Percentiles rank a stretch among this genome's conserved stretches.
Evolutionary conservation across 371 early-diverging fungal species (phyloP).

Genomic region (Haplosporangium sp.): DNA sequence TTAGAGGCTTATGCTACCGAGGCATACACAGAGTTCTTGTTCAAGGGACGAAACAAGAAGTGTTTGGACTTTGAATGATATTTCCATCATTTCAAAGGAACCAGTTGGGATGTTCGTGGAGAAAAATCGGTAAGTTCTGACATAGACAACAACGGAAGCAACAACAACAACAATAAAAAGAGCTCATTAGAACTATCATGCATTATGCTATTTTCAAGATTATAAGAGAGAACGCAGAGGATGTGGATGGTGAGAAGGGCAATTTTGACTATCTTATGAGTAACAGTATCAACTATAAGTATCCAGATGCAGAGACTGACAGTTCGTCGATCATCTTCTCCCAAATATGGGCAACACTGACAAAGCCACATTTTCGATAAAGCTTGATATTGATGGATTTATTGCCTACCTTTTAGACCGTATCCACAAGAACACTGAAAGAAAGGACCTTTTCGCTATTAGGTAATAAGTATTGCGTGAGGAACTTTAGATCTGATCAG

Average conservation of each 20-base stretch:
- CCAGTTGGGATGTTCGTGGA: constrained; percentile 52
- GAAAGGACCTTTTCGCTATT: constrained; percentile 54
- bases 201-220: constrained; percentile 57
- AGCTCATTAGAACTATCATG: not conserved
- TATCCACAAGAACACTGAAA: constrained; percentile 33
- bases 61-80: constrained; percentile 58
- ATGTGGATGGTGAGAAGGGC: constrained; percentile 59
- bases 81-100: constrained; percentile 57
- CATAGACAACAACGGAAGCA: too few relatives aligned
- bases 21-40: constrained; percentile 58
- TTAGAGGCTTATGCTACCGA: constrained; percentile 54
- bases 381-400: constrained; percentile 55
- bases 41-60: constrained; percentile 53
- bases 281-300: constrained; percentile 51
- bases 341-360: too few relatives aligned
- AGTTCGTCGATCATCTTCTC: not conserved
- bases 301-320: constrained; percentile 56
- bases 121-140: not conserved
- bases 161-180: not conserved
- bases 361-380: constrained; percentile 34
- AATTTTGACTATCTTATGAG: constrained; percentile 62
- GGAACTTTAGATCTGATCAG: not conserved
- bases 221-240: constrained; percentile 54
- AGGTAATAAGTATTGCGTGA: constrained; percentile 16
- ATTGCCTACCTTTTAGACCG: constrained; percentile 45